These are phyloP conservation scores for Ophiorrhiza pumila DNA, from an alignment of 257 asterid species.

Conservation along the genomic window DNA sequence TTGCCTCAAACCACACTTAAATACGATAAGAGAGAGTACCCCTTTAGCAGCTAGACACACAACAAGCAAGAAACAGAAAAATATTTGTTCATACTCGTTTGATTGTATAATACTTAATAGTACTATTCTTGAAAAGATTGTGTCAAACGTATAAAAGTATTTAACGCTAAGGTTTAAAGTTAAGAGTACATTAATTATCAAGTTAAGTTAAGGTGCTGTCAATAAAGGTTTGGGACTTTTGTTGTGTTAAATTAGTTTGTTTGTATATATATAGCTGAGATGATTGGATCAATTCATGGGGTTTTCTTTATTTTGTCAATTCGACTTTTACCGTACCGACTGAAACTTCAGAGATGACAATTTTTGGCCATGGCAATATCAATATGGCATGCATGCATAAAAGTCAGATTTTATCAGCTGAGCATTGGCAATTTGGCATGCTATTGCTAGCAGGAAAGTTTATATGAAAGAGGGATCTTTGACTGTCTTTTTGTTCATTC, in stretches of 20 bases:
- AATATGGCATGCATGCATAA: neutral
- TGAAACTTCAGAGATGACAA: constrained; percentile 11
- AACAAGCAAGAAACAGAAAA: too few species aligned
- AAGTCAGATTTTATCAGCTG: constrained; percentile 10
- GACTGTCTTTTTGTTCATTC: neutral
- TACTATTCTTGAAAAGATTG: too few species aligned
- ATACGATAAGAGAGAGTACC: too few species aligned
- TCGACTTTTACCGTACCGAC: constrained; percentile 1
- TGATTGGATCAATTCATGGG: neutral
- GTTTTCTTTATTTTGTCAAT: neutral
- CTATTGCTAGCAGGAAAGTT: too few species aligned
- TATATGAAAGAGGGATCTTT: neutral
- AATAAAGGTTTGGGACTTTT: neutral
- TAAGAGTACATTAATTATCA: too few species aligned
- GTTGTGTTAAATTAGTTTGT: neutral
- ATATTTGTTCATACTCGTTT: too few species aligned
- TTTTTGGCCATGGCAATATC: neutral
- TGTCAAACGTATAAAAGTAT: too few species aligned
- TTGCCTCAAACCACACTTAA: too few species aligned
- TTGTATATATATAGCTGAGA: neutral
- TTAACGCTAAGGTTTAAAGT: too few species aligned
- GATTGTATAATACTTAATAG: too few species aligned
- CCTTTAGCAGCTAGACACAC: too few species aligned
- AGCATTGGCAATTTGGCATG: constrained; percentile 5
- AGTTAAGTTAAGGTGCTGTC: too few species aligned